Evolutionary conservation across 1,139 yeast species (phyloP).

Genomic region (Saccharomyces hybrid): DNA sequence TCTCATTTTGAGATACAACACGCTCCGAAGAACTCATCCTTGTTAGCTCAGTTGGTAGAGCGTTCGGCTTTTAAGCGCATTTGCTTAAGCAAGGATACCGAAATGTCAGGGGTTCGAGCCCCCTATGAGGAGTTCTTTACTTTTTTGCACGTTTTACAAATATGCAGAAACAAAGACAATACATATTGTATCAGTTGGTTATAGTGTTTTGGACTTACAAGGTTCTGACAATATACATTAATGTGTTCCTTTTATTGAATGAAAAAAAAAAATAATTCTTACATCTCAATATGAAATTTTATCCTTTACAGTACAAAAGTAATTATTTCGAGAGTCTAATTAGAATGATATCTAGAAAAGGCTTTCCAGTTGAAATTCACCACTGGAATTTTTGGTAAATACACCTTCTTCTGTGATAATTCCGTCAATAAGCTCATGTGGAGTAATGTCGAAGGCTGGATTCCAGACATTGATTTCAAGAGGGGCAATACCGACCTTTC

Average conservation of each 20-base stretch:
- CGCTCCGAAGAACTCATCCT: constrained; percentile 24
- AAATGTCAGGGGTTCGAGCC: constrained; percentile 31
- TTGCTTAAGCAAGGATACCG: constrained; percentile 22
- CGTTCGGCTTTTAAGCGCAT: constrained; percentile 29
- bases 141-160: not conserved
- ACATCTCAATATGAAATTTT: not conserved
- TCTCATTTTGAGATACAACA: too few relatives aligned
- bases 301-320: not conserved
- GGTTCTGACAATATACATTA: not conserved
- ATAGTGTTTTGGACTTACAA: not conserved
- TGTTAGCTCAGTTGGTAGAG: constrained; percentile 32
- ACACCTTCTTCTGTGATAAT: constrained; percentile 77
- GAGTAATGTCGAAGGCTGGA: constrained; percentile 94
- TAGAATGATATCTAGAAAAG: not conserved
- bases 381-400: constrained; percentile 39
- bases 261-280: not conserved
- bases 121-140: constrained; percentile 28
- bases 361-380: constrained; percentile 38
- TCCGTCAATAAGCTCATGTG: constrained; percentile 71
- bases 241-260: too few relatives aligned
- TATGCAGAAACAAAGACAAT: too few relatives aligned
- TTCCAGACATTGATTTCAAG: constrained; percentile 87
- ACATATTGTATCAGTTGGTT: too few relatives aligned
- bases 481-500: constrained; percentile 77
- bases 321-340: not conserved